Evolutionary conservation across 306 rosid species (phyloP).

Genomic region (Canavalia ensiformis): DNA sequence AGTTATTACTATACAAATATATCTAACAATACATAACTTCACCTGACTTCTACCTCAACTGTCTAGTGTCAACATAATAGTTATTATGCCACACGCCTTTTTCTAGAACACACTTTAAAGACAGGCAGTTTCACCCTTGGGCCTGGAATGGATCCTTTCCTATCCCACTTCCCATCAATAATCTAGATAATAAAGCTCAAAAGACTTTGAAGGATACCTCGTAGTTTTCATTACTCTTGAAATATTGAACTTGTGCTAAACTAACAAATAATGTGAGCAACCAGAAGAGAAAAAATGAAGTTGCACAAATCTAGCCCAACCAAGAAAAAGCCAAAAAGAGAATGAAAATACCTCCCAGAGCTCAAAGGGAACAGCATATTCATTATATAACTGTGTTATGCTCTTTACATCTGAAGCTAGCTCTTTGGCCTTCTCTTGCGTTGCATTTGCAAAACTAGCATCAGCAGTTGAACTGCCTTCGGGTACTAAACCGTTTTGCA

Average conservation of each 20-base stretch:
- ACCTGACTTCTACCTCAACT: background rate
- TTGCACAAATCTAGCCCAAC: slow-evolving; percentile 18
- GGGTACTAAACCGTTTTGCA: slow-evolving; percentile 59
- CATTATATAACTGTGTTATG: slow-evolving; percentile 95
- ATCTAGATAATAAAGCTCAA: slow-evolving; percentile 16
- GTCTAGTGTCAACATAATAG: background rate
- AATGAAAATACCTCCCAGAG: slow-evolving; percentile 88
- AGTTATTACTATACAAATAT: background rate
- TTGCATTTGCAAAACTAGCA: slow-evolving; percentile 58
- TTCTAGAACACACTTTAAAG: background rate
- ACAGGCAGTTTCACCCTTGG: background rate
- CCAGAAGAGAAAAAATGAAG: slow-evolving; percentile 26
- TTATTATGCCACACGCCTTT: background rate
- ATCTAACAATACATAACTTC: background rate
- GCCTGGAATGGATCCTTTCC: slow-evolving; percentile 3
- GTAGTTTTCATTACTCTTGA: slow-evolving; percentile 22
- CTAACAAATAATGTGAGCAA: slow-evolving; percentile 35
- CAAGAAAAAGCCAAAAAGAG: background rate
- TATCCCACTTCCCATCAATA: background rate
- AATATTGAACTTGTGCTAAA: background rate
- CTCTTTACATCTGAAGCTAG: slow-evolving; percentile 82
- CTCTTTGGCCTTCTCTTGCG: slow-evolving; percentile 76
- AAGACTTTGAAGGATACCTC: slow-evolving; percentile 11
- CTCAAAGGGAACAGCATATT: slow-evolving; percentile 94
- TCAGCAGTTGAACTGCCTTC: slow-evolving; percentile 56